Conservation (phyloP, 495 filamentous ascomycete species). For the Penicillium lividum region DNA sequence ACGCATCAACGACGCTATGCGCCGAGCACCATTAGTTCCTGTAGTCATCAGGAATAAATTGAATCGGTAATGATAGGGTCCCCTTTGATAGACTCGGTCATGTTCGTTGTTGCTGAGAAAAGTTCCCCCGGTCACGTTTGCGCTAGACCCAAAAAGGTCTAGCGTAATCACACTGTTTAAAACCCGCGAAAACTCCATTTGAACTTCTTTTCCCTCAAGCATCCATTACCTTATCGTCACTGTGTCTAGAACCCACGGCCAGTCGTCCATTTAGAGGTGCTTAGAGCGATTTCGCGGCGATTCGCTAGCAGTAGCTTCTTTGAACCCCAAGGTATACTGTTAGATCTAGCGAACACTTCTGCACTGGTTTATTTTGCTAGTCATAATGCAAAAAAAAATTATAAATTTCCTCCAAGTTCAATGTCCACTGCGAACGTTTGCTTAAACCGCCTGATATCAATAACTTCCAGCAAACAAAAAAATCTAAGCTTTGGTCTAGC, state of each 20-base stretch:
- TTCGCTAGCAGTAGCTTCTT: conserved; percentile 75
- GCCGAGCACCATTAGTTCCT: conserved; percentile 48
- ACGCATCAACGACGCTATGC: conserved; percentile 44
- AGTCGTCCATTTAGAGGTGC: conserved; percentile 67
- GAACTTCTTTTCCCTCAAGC: conserved; percentile 42
- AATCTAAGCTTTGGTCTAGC: background rate
- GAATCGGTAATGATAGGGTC: conserved; percentile 15
- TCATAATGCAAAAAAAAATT: background rate
- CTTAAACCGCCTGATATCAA: background rate
- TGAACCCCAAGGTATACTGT: conserved; percentile 60
- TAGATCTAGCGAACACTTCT: conserved; percentile 65
- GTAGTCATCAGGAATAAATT: conserved; percentile 38
- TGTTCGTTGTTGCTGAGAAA: conserved; percentile 36
- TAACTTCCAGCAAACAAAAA: background rate
- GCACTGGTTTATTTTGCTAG: conserved; percentile 5
- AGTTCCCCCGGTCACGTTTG: conserved; percentile 40
- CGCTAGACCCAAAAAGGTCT: conserved; percentile 32
- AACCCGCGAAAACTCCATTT: conserved; percentile 19
- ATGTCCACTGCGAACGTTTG: too few species aligned
- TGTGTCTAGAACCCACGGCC: conserved; percentile 49
- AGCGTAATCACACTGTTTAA: conserved; percentile 18
- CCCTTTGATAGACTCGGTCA: conserved; percentile 4
- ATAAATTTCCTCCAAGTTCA: too few species aligned
- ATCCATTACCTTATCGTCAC: conserved; percentile 67
- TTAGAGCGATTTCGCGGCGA: conserved; percentile 60